A percentile compares a stretch with the other conserved stretches of the same genome.
phyloP scores from a whole-genome alignment of 2,329 filamentous ascomycete species.

The Aspergillus ochraceoroseus region DNA sequence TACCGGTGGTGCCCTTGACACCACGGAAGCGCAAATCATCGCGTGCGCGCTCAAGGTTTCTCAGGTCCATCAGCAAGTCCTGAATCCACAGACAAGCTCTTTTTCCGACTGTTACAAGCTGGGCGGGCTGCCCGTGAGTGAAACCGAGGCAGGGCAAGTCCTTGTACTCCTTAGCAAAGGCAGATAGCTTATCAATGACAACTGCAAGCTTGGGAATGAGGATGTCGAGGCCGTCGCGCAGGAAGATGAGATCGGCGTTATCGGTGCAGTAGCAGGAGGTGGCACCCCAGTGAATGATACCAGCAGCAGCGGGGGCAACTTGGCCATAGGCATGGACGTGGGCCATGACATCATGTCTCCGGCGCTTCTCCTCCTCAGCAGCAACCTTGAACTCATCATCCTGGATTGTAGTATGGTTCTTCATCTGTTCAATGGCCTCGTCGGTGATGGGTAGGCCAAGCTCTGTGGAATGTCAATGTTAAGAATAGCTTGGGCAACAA shows the following conservation, averaged over 20 bases:
- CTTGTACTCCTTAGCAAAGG: conserved; percentile 70
- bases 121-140: conserved; percentile 61
- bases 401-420: conserved; percentile 65
- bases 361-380: conserved; percentile 67
- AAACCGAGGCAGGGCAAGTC: conserved; percentile 67
- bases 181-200: conserved; percentile 67
- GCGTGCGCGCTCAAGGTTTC: conserved; percentile 65
- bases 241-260: conserved; percentile 72
- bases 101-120: conserved; percentile 60
- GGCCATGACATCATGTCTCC: conserved; percentile 61
- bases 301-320: conserved; percentile 69
- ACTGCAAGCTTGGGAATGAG: conserved; percentile 72
- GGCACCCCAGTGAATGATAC: conserved; percentile 74
- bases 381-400: conserved; percentile 73
- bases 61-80: conserved; percentile 69
- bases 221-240: conserved; percentile 69
- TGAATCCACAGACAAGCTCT: conserved; percentile 70
- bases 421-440: conserved; percentile 73
- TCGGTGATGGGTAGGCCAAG: conserved; percentile 68
- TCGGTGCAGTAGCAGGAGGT: conserved; percentile 59
- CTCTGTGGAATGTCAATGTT: conserved; percentile 45
- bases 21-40: conserved; percentile 70
- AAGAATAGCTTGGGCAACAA: conserved; percentile 10
- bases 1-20: conserved; percentile 67
- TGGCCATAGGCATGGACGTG: conserved; percentile 71